A percentile compares a stretch with the other conserved stretches of the same genome.
Conservation (phyloP, 495 filamentous ascomycete species). For the Hypoxylon subgilvum region DNA sequence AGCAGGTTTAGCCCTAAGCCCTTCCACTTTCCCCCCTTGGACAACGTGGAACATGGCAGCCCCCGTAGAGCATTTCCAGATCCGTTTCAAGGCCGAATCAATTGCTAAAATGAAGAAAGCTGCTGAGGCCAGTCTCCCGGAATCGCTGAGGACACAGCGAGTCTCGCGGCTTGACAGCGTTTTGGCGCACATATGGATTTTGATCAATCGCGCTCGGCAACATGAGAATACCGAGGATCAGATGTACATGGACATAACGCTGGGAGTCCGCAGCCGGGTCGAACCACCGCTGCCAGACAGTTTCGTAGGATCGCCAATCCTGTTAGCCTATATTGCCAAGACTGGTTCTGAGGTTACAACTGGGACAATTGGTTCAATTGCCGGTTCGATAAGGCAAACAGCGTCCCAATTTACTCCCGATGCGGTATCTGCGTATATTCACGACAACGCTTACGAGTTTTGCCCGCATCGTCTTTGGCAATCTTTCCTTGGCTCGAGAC, state of each 20-base stretch:
- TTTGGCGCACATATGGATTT: slow-evolving; percentile 49
- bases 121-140: slow-evolving; percentile 35
- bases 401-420: slow-evolving; percentile 45
- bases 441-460: slow-evolving; percentile 45
- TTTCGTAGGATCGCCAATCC: slow-evolving; percentile 47
- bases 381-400: slow-evolving; percentile 38
- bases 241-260: slow-evolving; percentile 44
- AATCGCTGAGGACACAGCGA: slow-evolving; percentile 16
- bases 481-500: slow-evolving; percentile 45
- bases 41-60: slow-evolving; percentile 42
- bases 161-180: slow-evolving; percentile 47
- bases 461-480: slow-evolving; percentile 49
- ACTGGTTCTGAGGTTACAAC: slow-evolving; percentile 20
- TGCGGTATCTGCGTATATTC: slow-evolving; percentile 40
- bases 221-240: slow-evolving; percentile 25
- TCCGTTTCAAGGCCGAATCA: slow-evolving; percentile 41
- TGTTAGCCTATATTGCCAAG: slow-evolving; percentile 28
- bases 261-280: slow-evolving; percentile 43
- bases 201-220: slow-evolving; percentile 44
- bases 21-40: slow-evolving; percentile 46
- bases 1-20: slow-evolving; percentile 18
- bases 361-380: slow-evolving; percentile 33
- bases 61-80: slow-evolving; percentile 38
- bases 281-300: slow-evolving; percentile 43
- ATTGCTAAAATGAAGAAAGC: slow-evolving; percentile 35